phyloP scores from a whole-genome alignment of 257 asterid species.

The Solanum peruvianum region DNA sequence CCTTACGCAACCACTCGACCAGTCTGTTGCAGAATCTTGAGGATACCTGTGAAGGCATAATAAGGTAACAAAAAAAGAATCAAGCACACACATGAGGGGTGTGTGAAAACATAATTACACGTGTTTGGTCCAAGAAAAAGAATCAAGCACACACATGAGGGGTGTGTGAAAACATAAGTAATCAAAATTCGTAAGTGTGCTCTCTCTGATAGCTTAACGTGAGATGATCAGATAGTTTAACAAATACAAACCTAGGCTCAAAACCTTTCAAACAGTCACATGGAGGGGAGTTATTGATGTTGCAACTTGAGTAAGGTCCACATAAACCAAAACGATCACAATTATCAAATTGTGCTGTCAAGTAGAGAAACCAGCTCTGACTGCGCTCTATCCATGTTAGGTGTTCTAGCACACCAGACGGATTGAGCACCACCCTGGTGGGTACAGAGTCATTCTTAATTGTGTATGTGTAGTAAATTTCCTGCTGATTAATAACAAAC shows the following conservation, averaged over 20 bases:
- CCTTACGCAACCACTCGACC: slow-evolving; percentile 22
- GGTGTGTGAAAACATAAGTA: neutral
- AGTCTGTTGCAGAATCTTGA: slow-evolving; percentile 12
- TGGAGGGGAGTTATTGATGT: neutral
- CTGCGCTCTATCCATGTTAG: slow-evolving; percentile 7
- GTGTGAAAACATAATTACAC: neutral
- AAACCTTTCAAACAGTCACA: slow-evolving; percentile 18
- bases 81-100: neutral
- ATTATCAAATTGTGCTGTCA: slow-evolving; percentile 6
- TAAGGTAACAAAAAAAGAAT: neutral
- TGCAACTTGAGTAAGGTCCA: slow-evolving; percentile 16
- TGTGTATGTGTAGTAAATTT: neutral
- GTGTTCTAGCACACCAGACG: neutral
- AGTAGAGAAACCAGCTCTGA: slow-evolving; percentile 8
- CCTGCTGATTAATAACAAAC: neutral
- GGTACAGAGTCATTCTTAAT: neutral
- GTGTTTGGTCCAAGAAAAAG: too few species aligned
- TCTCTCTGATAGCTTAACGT: neutral
- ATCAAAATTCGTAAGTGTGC: neutral
- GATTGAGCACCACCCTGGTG: neutral
- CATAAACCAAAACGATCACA: slow-evolving; percentile 20
- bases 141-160: too few species aligned
- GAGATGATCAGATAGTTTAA: neutral
- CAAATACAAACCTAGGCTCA: slow-evolving; percentile 6
- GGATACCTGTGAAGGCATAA: neutral